Conservation (phyloP, 345 rosid species). For the Boechera retrofracta region DNA sequence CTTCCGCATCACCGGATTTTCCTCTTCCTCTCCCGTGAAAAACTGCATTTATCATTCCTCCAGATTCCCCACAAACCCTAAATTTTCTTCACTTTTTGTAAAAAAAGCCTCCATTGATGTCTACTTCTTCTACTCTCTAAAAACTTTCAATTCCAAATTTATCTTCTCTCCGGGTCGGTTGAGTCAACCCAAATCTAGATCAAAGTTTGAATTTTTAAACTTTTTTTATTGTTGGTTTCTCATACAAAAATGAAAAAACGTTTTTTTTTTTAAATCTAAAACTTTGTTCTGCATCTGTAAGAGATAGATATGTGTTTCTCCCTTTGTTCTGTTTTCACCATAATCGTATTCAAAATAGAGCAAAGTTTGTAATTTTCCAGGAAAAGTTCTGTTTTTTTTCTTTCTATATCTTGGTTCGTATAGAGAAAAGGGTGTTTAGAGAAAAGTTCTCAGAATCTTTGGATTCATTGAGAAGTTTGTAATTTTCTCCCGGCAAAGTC, state of each 20-base stretch:
- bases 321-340: not conserved
- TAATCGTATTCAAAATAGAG: slow-evolving; percentile 18
- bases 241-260: not conserved
- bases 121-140: not conserved
- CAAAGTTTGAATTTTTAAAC: slow-evolving; percentile 15
- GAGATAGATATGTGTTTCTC: too few species aligned
- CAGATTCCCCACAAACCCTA: slow-evolving; percentile 25
- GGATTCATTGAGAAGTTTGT: not conserved
- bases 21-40: slow-evolving; percentile 46
- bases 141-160: not conserved
- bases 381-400: not conserved
- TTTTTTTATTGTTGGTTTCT: not conserved
- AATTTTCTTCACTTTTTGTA: slow-evolving; percentile 4
- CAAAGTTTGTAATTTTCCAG: not conserved
- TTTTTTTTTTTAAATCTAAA: not conserved
- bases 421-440: not conserved
- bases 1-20: slow-evolving; percentile 50
- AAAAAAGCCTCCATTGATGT: not conserved
- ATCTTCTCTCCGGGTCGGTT: not conserved
- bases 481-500: not conserved
- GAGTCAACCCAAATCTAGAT: slow-evolving; percentile 41
- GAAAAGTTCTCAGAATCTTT: not conserved
- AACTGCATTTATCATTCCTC: slow-evolving; percentile 28
- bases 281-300: slow-evolving; percentile 5
- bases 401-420: not conserved